Evolutionary conservation across 192 early-diverging fungal genomes (phyloP).

Genomic region (Coemansia sp.): DNA sequence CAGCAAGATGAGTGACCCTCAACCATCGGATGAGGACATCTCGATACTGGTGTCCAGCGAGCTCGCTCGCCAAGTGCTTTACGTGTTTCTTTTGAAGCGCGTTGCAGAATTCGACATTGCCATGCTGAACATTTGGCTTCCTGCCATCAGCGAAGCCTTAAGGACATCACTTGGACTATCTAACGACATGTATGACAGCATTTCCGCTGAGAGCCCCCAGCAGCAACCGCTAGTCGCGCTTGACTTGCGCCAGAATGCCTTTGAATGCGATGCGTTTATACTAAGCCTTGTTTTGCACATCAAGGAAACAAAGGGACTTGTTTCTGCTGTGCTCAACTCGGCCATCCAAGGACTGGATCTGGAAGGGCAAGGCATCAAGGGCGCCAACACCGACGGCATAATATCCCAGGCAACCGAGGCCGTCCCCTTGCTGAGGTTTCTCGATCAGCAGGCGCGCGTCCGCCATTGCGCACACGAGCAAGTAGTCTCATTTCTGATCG

Average conservation of each 20-base stretch:
- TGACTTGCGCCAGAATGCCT: constrained; percentile 14
- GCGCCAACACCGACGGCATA: constrained; percentile 1
- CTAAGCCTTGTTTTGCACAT: constrained; percentile 31
- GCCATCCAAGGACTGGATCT: constrained; percentile 11
- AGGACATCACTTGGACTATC: constrained; percentile 20
- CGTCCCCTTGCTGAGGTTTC: constrained; percentile 17
- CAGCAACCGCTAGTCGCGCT: constrained; percentile 9
- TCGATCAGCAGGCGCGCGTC: constrained; percentile 22
- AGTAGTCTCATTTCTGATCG: constrained; percentile 22
- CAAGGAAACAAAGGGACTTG: constrained; percentile 10
- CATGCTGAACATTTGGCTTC: constrained; percentile 44
- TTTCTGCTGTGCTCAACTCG: constrained; percentile 27
- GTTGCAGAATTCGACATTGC: constrained; percentile 23
- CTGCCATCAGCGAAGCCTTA: constrained; percentile 15
- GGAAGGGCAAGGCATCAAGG: background rate
- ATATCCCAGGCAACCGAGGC: background rate
- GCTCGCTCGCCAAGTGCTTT: constrained; percentile 42
- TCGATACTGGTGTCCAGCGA: constrained; percentile 19
- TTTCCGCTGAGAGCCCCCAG: background rate
- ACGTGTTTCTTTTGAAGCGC: constrained; percentile 41
- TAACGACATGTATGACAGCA: background rate
- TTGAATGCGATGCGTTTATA: constrained; percentile 47
- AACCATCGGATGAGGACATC: constrained; percentile 18
- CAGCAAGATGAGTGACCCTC: constrained; percentile 8
- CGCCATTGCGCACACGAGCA: constrained; percentile 41